phyloP scores from a whole-genome alignment of 2,329 filamentous ascomycete genomes.

The Arthrobotrys sphaeroides region DNA sequence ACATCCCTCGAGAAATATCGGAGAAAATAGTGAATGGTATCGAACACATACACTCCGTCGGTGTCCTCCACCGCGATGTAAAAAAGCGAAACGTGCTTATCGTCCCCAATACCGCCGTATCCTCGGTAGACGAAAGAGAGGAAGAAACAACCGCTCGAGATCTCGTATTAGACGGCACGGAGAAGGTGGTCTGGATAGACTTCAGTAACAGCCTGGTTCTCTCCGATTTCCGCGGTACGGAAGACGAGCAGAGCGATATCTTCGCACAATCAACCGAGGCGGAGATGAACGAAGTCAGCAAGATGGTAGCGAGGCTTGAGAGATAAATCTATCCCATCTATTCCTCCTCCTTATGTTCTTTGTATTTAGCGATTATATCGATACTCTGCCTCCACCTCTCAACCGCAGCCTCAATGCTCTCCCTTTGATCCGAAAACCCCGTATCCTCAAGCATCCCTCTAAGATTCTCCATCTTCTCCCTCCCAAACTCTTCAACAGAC shows the following conservation, averaged over 20 bases:
- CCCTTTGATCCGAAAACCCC: background rate
- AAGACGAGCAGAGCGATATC: background rate
- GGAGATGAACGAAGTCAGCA: constrained; percentile 25
- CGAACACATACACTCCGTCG: constrained; percentile 11
- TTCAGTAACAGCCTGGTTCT: constrained; percentile 44
- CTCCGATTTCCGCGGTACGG: constrained; percentile 2
- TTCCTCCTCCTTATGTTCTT: background rate
- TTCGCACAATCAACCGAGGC: background rate
- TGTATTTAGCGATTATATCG: constrained; percentile 5
- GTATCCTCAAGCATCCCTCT: background rate
- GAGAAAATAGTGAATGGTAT: constrained; percentile 37
- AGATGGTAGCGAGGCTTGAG: constrained; percentile 18
- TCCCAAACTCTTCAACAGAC: background rate
- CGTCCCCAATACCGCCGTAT: constrained; percentile 1
- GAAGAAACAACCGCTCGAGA: constrained; percentile 11
- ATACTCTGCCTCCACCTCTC: constrained; percentile 26
- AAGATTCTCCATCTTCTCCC: background rate
- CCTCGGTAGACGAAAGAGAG: background rate
- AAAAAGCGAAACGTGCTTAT: constrained; percentile 45
- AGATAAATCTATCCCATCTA: background rate
- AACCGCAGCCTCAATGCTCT: constrained; percentile 15
- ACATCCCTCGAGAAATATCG: constrained; percentile 9
- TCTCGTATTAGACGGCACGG: constrained; percentile 11
- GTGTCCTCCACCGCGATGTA: constrained; percentile 35
- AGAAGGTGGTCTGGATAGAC: constrained; percentile 47